Evolutionary conservation across 805 yeast genomes (phyloP), one percentile per base, ranked within the genome.

Genomic region (Nakazawaea peltata): DNA sequence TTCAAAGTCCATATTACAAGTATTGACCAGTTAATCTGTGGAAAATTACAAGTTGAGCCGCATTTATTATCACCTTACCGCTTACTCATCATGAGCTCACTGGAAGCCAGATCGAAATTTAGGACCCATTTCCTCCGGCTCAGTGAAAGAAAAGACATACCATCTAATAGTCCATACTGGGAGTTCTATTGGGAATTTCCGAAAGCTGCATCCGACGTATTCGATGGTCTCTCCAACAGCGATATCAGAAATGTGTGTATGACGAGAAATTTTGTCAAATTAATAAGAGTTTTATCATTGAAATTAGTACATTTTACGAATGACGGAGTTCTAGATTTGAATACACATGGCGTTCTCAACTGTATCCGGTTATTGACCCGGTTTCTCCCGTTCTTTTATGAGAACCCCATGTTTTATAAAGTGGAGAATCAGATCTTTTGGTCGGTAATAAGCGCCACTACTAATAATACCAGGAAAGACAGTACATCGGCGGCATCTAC

Each of bases 381-480:
- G 41, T 36, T 82, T 3, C 42, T 82, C 15, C 96, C 96, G 0
- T 68, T 74, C 31, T 49, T 80, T 5, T 82, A 70, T 47, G 95
- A 87, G 54, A 50, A 59, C 9, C 61, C 43, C 31, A 57, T 49
- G 18, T 58, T 46, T 44, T 60, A 47, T 35, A 56, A 56, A 10
- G 56, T 54, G 47, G 59, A 53, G 33, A 44, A 46, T 26, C 48
- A 48, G 6, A 45, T 69, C 8, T 65, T 76, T 50, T 67, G 81
- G 82, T 56, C 65, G 33, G 35, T 43, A 4, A 41, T 38, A 37
- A 37, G 36, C 26, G 30, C 48, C 18, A 19, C 40, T 15, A 45
- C 44, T 13, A 38, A 44, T 21, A 32, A 33, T 16, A 30, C 13
- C 4, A 40, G 37, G 14, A 30, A 28, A 5, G 13, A 27, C 23